Conservation (phyloP, 2,329 filamentous ascomycete species). For the Curvularia eragrostidis region DNA sequence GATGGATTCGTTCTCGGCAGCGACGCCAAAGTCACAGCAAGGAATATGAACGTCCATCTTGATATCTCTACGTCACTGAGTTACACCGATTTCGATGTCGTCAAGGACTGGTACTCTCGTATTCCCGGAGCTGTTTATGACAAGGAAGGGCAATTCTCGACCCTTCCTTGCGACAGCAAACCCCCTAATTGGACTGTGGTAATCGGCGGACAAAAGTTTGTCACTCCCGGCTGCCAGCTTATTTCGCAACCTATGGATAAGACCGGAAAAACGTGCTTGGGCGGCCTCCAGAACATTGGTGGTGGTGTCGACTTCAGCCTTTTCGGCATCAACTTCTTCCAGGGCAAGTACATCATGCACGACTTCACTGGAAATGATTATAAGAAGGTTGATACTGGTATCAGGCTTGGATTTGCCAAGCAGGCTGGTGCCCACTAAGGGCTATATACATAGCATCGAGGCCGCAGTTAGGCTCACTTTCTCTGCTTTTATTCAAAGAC, state of each 20-base stretch:
- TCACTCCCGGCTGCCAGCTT: background rate
- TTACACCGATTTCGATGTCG: background rate
- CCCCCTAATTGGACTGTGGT: background rate
- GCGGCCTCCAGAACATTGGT: conserved; percentile 1
- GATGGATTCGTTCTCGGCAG: background rate
- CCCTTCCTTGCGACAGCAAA: background rate
- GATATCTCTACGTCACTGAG: background rate
- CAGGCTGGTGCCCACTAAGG: background rate
- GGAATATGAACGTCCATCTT: background rate
- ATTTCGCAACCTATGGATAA: background rate
- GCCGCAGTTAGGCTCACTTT: background rate
- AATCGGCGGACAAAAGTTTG: background rate
- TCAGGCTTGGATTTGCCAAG: background rate
- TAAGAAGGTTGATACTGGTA: background rate
- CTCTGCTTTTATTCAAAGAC: background rate
- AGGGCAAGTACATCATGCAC: background rate
- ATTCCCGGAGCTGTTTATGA: background rate
- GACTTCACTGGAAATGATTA: too few relatives aligned
- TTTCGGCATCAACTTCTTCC: background rate
- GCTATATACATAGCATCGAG: background rate
- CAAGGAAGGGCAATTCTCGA: background rate
- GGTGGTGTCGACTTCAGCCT: conserved; percentile 4
- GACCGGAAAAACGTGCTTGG: background rate
- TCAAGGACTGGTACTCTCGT: background rate
- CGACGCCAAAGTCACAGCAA: background rate